A percentile compares a stretch with the other conserved stretches of the same genome.
Evolutionary conservation across 148 eudicot species (phyloP).

Genomic region (Spergularia bocconei): DNA sequence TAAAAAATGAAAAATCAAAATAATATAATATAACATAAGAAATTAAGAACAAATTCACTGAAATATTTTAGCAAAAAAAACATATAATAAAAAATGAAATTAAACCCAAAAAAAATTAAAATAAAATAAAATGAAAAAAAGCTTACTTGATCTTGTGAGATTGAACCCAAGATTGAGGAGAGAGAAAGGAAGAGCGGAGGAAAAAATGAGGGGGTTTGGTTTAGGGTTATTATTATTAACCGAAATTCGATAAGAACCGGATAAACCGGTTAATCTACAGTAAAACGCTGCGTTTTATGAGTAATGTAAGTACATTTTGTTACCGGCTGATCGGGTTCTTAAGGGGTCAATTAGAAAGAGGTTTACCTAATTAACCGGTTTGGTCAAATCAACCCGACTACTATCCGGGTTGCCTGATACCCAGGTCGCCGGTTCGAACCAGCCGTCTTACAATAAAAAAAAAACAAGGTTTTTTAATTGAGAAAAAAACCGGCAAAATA

Average conservation of each 20-base stretch:
- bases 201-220: conserved; percentile 19
- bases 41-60: conserved; percentile 15
- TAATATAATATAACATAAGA: background rate
- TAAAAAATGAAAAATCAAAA: conserved; percentile 1
- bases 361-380: conserved; percentile 37
- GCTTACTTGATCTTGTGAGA: conserved; percentile 29
- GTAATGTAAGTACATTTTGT: conserved; percentile 12
- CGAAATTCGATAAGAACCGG: conserved; percentile 47
- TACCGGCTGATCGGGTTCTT: conserved; percentile 35
- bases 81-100: background rate
- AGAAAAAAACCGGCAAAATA: background rate
- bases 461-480: background rate
- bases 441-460: background rate
- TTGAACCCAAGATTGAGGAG: conserved; percentile 17
- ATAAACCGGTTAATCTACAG: conserved; percentile 50
- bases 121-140: background rate
- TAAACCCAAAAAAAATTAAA: background rate
- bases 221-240: conserved; percentile 12
- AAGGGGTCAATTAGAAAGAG: background rate
- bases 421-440: conserved; percentile 9
- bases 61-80: background rate
- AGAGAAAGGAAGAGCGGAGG: conserved; percentile 10
- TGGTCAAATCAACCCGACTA: conserved; percentile 24
- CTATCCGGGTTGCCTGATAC: conserved; percentile 12
- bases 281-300: conserved; percentile 15